phyloP scores from a whole-genome alignment of 495 filamentous ascomycete genomes.

The Penicillium coffeae region DNA sequence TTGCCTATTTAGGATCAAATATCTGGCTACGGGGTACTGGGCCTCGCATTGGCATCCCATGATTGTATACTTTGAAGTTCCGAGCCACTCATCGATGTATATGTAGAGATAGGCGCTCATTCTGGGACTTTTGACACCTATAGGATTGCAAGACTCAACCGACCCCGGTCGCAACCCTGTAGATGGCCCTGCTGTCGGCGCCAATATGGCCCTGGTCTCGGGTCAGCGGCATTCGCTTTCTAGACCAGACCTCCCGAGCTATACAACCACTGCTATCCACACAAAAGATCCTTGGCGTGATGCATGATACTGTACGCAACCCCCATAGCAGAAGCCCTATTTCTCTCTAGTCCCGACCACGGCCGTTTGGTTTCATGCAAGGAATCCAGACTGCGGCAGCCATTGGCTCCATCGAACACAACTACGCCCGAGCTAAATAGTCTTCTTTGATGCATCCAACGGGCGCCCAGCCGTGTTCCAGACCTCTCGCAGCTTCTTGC shows the following conservation, averaged over 20 bases:
- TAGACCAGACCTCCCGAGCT: not conserved
- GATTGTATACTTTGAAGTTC: too few relatives aligned
- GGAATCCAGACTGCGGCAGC: constrained; percentile 21
- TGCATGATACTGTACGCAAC: not conserved
- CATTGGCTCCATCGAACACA: constrained; percentile 15
- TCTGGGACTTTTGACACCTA: too few relatives aligned
- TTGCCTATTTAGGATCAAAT: too few relatives aligned
- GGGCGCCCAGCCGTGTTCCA: not conserved
- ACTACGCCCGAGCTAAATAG: not conserved
- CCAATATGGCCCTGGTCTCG: not conserved
- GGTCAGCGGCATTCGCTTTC: not conserved
- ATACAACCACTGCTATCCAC: too few relatives aligned
- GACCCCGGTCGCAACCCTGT: too few relatives aligned
- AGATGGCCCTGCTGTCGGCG: too few relatives aligned
- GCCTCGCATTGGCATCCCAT: too few relatives aligned
- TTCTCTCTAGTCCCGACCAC: not conserved
- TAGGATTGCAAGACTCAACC: too few relatives aligned
- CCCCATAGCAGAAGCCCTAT: not conserved
- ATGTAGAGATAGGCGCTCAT: too few relatives aligned
- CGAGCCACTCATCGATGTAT: too few relatives aligned
- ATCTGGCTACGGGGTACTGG: too few relatives aligned
- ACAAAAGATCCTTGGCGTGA: not conserved
- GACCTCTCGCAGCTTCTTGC: not conserved
- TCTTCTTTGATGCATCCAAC: not conserved
- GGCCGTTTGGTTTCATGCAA: constrained; percentile 18